phyloP scores from a whole-genome alignment of 2,329 filamentous ascomycete species.

The Cucurbitaria berberidis region DNA sequence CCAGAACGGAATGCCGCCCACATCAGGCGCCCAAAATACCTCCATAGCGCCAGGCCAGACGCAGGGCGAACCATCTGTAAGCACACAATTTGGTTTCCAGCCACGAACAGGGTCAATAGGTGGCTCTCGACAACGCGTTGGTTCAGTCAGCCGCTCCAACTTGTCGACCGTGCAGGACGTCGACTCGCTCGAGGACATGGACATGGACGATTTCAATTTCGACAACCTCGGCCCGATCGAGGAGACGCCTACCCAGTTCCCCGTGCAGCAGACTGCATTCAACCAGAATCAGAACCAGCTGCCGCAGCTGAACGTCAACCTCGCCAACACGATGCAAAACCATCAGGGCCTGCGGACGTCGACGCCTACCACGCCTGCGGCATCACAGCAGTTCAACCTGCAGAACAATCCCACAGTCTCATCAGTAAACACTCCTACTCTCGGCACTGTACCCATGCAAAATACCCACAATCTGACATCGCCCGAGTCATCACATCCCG shows the following conservation, averaged over 20 bases:
- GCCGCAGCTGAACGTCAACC: conserved; percentile 81
- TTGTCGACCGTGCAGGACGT: conserved; percentile 63
- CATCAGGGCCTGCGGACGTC: conserved; percentile 84
- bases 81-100: conserved; percentile 48
- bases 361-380: conserved; percentile 83
- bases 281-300: conserved; percentile 60
- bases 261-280: conserved; percentile 58
- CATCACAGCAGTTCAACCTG: conserved; percentile 70
- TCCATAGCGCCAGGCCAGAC: conserved; percentile 54
- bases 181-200: conserved; percentile 92
- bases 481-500: conserved; percentile 71
- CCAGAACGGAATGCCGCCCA: conserved; percentile 50
- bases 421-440: conserved; percentile 92
- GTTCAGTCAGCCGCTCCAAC: conserved; percentile 49
- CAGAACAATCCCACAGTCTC: conserved; percentile 96
- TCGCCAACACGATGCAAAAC: conserved; percentile 69
- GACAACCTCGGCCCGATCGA: conserved; percentile 71
- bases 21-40: conserved; percentile 36
- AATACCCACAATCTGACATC: conserved; percentile 65
- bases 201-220: conserved; percentile 98
- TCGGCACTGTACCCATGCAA: conserved; percentile 76
- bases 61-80: conserved; percentile 43
- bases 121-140: conserved; percentile 49
- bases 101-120: conserved; percentile 48
- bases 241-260: conserved; percentile 71